Percentiles rank a stretch among this genome's conserved stretches.
phyloP scores from a whole-genome alignment of 2,329 filamentous ascomycete genomes.

The Arthroderma sp. region DNA sequence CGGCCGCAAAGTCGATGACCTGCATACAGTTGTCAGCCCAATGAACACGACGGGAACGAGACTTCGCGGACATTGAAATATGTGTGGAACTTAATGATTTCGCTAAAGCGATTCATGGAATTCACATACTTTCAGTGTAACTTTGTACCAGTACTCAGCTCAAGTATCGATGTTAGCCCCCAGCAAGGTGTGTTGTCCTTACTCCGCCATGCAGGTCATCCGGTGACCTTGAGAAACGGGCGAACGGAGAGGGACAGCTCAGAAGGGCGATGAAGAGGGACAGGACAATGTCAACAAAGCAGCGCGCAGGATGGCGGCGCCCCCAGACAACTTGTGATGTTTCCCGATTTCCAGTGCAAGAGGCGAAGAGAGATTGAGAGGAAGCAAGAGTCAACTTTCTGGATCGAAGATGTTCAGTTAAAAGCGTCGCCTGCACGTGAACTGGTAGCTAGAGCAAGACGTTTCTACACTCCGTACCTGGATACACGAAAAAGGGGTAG shows the following conservation, averaged over 20 bases:
- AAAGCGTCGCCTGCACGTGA: neutral
- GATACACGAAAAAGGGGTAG: neutral
- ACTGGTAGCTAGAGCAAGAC: neutral
- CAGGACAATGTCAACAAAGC: neutral
- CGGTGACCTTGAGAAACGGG: conserved; percentile 3
- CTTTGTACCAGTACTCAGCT: conserved; percentile 1
- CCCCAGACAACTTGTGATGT: neutral
- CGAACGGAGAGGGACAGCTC: neutral
- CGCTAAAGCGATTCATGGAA: neutral
- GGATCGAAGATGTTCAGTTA: neutral
- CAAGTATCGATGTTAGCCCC: neutral
- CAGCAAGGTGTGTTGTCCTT: neutral
- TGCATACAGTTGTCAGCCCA: neutral
- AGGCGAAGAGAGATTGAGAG: neutral
- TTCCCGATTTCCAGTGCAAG: neutral
- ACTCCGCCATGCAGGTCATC: conserved; percentile 4
- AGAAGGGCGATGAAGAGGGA: neutral
- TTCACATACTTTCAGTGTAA: conserved; percentile 5
- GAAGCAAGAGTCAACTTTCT: neutral
- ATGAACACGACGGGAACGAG: neutral
- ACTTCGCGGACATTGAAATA: neutral
- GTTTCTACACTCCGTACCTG: too few species aligned
- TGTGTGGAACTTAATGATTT: neutral
- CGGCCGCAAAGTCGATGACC: neutral
- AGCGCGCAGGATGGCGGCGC: neutral